Base-by-base conservation (phyloP, 2,329 filamentous ascomycete species). In the Verticillium alfalfae region DNA sequence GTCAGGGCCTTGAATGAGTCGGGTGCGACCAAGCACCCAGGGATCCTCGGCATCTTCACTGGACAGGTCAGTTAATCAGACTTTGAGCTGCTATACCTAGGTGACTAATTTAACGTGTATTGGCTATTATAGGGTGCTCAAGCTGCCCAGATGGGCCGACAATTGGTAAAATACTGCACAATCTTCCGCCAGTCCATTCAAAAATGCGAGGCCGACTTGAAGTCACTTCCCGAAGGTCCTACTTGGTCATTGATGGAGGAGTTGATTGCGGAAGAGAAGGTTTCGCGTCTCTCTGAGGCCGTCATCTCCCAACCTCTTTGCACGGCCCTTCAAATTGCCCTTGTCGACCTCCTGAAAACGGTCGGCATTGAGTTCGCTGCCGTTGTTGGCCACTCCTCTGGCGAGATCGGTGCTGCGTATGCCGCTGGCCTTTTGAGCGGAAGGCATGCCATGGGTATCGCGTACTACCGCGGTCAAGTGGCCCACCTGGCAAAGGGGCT, bases 331-430 rank as follows among this genome's bases (percentile, higher is more conserved):
- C 70, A 75, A 56, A 64, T 75, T 10, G 62, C 68, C 12, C 59
- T 74, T 2, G 66, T 73, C 5, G 68, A 73, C 5, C 60, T 70
- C 5, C 62, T 74, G 1, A 41, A 61, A 0, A 60, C 68, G 0
- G 74, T 73, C 10, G 73, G 73, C 1, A 61, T 81, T 26, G 56
- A 62, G 0, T 72, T 77, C 3, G 49, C 64, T 2, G 72, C 70
- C 2, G 77, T 79, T 0, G 72, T 81, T 3, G 80, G 81, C 2
- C 81, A 83, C 66, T 81, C 79, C 0, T 79, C 77, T 0, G 81
- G 81, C 1, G 81, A 84, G 64, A 81, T 83, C 15, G 79, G 69
- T 1, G 80, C 80, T 0, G 81, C 78, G 0, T 84, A 82, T 65
- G 79, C 80, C 0, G 76, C 79, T 0, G 81, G 80, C 1, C 36